phyloP scores from a whole-genome alignment of 2,329 filamentous ascomycete species.

The Curvularia spicifera region DNA sequence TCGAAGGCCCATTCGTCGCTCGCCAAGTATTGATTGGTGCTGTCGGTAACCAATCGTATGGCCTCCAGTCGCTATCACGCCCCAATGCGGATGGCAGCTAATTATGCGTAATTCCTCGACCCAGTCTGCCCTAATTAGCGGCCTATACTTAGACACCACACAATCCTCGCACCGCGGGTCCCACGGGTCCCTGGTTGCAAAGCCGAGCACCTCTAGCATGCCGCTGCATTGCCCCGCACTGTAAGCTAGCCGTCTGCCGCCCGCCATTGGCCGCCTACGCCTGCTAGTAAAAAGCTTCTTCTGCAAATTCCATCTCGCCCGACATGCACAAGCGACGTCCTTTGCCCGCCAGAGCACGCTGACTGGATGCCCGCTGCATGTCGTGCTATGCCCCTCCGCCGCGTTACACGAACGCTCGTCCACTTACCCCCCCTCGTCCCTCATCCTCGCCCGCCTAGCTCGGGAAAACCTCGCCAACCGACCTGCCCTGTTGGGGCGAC shows the following conservation, averaged over 20 bases:
- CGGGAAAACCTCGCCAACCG: conserved; percentile 34
- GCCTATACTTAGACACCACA: conserved; percentile 38
- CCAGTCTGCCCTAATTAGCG: conserved; percentile 37
- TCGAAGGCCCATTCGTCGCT: conserved; percentile 44
- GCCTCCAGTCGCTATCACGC: conserved; percentile 10
- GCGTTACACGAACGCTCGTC: conserved; percentile 37
- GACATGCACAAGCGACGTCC: conserved; percentile 36
- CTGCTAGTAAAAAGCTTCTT: conserved; percentile 48
- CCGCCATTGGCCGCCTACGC: conserved; percentile 35
- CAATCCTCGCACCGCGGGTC: not conserved
- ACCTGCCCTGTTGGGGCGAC: conserved; percentile 43
- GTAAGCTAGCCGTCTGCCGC: conserved; percentile 30
- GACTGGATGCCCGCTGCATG: conserved; percentile 43
- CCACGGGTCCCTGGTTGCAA: not conserved
- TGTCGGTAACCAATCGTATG: conserved; percentile 46
- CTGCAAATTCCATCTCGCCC: conserved; percentile 43
- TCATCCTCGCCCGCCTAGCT: conserved; percentile 26
- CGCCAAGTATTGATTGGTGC: conserved; percentile 44
- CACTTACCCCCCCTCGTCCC: conserved; percentile 2
- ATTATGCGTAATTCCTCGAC: conserved; percentile 41
- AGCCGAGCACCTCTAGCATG: conserved; percentile 27
- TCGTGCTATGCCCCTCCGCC: conserved; percentile 35
- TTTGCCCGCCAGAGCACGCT: conserved; percentile 38
- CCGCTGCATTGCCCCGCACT: conserved; percentile 26
- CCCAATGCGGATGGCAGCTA: conserved; percentile 23